Evolutionary conservation across 306 rosid species (phyloP).

Genomic region (Prunus kanzakura): DNA sequence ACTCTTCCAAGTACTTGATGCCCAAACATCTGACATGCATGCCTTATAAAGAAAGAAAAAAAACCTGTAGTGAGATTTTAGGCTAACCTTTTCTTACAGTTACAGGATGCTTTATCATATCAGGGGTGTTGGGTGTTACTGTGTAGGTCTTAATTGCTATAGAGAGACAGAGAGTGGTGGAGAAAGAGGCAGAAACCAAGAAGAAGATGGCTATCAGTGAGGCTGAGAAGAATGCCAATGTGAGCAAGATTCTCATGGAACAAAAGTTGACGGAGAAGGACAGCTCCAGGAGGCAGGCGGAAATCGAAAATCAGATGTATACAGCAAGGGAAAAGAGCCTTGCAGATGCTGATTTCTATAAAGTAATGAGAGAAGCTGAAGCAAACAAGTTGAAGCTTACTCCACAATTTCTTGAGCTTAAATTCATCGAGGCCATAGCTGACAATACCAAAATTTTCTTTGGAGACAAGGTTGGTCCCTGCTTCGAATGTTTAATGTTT

Average conservation of each 20-base stretch:
- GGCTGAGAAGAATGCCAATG: constrained; percentile 91
- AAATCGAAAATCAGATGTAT: constrained; percentile 81
- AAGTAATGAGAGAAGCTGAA: constrained; percentile 80
- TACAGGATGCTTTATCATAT: neutral
- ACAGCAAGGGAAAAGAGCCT: constrained; percentile 71
- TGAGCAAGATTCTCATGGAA: constrained; percentile 89
- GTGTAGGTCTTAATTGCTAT: constrained; percentile 77
- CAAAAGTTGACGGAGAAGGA: constrained; percentile 76
- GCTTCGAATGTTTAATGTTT: neutral
- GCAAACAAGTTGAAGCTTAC: constrained; percentile 92
- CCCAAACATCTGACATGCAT: neutral
- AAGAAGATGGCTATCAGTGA: constrained; percentile 96
- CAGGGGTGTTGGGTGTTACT: constrained; percentile 17
- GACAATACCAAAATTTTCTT: constrained; percentile 87
- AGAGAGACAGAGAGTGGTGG: constrained; percentile 73
- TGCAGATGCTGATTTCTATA: constrained; percentile 82
- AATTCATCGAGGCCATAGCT: constrained; percentile 77
- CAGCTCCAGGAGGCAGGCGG: constrained; percentile 62
- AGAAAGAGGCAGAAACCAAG: constrained; percentile 80
- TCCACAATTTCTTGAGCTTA: constrained; percentile 86
- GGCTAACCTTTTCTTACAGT: neutral
- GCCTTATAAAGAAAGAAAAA: neutral
- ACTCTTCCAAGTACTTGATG: neutral
- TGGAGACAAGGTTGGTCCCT: constrained; percentile 75
- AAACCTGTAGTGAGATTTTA: neutral